Base-by-base conservation (phyloP, 1,139 yeast genomes). In the Casaregolazyma lundiana region DNA sequence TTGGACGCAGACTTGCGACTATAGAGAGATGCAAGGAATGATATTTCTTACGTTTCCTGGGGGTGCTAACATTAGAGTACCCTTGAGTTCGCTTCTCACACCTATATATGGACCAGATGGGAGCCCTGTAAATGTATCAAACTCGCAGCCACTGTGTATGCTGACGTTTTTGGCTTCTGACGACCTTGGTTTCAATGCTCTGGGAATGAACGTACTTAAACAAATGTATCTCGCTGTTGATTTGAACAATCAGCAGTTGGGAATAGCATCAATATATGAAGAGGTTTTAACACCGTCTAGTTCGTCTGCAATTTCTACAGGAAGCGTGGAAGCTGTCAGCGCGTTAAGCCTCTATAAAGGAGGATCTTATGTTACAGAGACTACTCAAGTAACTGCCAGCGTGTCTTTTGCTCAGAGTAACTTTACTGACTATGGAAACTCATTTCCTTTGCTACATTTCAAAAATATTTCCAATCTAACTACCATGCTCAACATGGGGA, bases 1-100 rank as follows among this genome's bases (percentile, higher is more conserved):
- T 19, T 86, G 95, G 95, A 61, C 84, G 17, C 85, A 84, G 20
- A 76, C 76, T 50, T 87, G 96, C 66, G 57, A 68, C 9, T 64
- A 75, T 42, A 73, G 70, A 2, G 65, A 70, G n/a, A 59, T 72
- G 19, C 65, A 73, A 24, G 92, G 90, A 0, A 65, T 76, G 0
- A 50, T 87, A 11, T 71, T 74, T 43, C 76, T 85, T 55, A 59
- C 66, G 29, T 73, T 87, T 58, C 82, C 79, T 24, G 74, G 76
- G 39, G 43, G 35, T 18, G 65, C 80, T 26, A 61, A 69, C 0
- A 68, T 86, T 17, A 61, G 68, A 13, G 70, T 83, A 4, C 84
- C 90, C 0, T 61, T 86, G 9, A 57, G 66, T 6, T 71, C 77
- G 37, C 64, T 84, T 40, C 58, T 85, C 13, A 62, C 67, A 13